Conservation (phyloP, 1,139 yeast genomes). For the Candida sp. region DNA sequence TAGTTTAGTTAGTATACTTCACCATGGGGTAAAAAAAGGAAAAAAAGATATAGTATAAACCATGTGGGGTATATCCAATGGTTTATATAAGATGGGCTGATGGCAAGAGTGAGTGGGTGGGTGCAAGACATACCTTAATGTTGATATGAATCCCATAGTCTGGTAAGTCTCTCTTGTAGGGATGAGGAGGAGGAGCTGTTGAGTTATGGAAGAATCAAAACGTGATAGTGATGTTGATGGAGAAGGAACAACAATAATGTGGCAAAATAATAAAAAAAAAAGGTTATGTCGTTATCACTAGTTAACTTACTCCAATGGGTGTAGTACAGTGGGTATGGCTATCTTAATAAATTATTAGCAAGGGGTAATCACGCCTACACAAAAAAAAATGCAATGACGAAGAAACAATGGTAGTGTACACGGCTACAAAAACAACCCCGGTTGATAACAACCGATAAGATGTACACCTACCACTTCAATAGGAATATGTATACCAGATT, state of each 20-base stretch:
- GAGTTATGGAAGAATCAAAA: background rate
- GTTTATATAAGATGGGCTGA: background rate
- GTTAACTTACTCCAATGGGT: too few relatives aligned
- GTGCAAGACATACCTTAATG: constrained; percentile 19
- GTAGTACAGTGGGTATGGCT: too few relatives aligned
- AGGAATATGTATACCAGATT: background rate
- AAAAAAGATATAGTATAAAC: background rate
- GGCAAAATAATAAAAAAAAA: background rate
- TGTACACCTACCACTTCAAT: background rate
- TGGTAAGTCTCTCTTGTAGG: background rate
- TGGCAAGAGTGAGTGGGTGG: background rate
- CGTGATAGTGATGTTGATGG: background rate
- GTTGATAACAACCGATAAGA: background rate
- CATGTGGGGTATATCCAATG: background rate
- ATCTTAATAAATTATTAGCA: too few relatives aligned
- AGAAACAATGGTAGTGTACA: background rate
- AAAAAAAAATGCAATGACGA: background rate
- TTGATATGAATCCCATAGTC: constrained; percentile 18
- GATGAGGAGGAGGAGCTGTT: background rate
- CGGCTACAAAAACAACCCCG: background rate
- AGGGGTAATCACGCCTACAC: background rate
- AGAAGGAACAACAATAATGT: background rate
- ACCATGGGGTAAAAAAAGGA: background rate
- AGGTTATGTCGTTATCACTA: too few relatives aligned
- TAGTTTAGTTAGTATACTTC: background rate